Evolutionary conservation across 305 asterid genomes (phyloP).

Genomic region (Solanum hybrid): DNA sequence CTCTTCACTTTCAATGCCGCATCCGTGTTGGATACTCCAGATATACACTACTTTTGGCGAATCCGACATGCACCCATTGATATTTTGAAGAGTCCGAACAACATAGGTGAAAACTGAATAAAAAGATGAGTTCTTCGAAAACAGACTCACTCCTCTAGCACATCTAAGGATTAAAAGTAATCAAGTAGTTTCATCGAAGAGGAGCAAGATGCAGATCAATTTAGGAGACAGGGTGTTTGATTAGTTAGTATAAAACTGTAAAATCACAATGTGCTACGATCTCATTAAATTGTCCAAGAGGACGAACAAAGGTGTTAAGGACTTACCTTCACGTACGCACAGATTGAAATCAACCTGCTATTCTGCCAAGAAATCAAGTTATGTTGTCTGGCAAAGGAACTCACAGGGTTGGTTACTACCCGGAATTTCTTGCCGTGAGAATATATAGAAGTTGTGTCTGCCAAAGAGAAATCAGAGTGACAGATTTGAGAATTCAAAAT

Average conservation of each 20-base stretch:
- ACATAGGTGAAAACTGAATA: background rate
- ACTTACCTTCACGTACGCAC: slow-evolving; percentile 67
- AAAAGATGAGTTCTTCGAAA: background rate
- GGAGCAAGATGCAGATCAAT: background rate
- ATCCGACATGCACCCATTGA: background rate
- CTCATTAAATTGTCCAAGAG: slow-evolving; percentile 1
- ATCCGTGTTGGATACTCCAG: background rate
- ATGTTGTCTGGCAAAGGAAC: slow-evolving; percentile 84
- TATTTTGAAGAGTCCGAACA: background rate
- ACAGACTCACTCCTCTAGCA: background rate
- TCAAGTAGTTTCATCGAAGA: background rate
- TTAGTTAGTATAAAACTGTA: background rate
- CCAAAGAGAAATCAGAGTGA: background rate
- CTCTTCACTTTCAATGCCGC: too few relatives aligned
- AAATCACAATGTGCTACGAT: background rate
- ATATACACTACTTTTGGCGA: background rate
- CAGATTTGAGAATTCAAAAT: background rate
- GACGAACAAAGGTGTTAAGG: background rate
- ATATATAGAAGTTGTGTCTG: slow-evolving; percentile 80
- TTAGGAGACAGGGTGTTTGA: background rate
- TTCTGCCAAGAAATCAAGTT: slow-evolving; percentile 75
- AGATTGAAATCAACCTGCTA: slow-evolving; percentile 79
- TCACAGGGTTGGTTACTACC: slow-evolving; percentile 40
- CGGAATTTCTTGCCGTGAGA: slow-evolving; percentile 53
- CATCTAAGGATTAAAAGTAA: background rate